phyloP scores from a whole-genome alignment of 345 rosid genomes.

The Populus ilicifolia region DNA sequence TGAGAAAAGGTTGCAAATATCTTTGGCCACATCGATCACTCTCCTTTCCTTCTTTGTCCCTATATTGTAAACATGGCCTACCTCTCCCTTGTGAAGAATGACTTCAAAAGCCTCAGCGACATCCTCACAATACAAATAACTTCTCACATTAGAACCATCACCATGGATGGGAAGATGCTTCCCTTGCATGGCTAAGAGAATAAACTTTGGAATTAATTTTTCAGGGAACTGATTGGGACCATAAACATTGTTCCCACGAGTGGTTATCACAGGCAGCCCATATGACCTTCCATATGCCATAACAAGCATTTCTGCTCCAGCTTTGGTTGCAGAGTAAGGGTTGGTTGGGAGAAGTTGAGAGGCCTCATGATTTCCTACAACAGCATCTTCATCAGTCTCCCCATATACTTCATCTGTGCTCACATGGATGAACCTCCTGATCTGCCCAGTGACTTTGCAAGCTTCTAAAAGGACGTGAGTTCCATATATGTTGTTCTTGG shows the following conservation, averaged over 20 bases:
- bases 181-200: slow-evolving; percentile 75
- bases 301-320: slow-evolving; percentile 93
- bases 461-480: slow-evolving; percentile 90
- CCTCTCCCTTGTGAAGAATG: slow-evolving; percentile 88
- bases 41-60: slow-evolving; percentile 90
- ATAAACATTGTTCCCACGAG: slow-evolving; percentile 89
- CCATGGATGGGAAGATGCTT: slow-evolving; percentile 80
- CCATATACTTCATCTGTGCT: slow-evolving; percentile 95
- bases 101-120: slow-evolving; percentile 91
- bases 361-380: slow-evolving; percentile 89
- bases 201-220: slow-evolving; percentile 80
- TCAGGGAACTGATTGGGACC: slow-evolving; percentile 92
- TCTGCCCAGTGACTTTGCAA: slow-evolving; percentile 88
- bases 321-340: slow-evolving; percentile 89
- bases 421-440: slow-evolving; percentile 82
- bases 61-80: slow-evolving; percentile 78
- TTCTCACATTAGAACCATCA: slow-evolving; percentile 80
- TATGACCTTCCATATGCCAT: slow-evolving; percentile 93
- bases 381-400: slow-evolving; percentile 89
- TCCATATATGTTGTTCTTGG: slow-evolving; percentile 82
- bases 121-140: slow-evolving; percentile 87
- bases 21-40: slow-evolving; percentile 80
- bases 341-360: slow-evolving; percentile 94
- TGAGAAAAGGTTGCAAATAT: slow-evolving; percentile 66
- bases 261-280: slow-evolving; percentile 84